Conservation (phyloP, 2,329 filamentous ascomycete species). For the Penicillium hordei region DNA sequence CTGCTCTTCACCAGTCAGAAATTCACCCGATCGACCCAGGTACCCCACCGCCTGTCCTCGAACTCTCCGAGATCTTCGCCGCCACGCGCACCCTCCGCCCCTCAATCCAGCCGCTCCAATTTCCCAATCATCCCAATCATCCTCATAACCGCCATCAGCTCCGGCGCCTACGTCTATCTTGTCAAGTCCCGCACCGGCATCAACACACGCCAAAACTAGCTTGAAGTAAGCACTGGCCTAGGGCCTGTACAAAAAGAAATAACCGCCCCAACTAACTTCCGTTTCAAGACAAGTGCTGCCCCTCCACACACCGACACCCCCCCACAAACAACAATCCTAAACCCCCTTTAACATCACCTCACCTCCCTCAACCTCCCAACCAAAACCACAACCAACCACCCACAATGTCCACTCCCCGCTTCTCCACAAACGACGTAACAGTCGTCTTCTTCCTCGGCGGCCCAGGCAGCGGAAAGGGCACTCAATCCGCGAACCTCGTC, state of each 20-base stretch:
- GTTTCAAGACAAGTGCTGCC: constrained; percentile 30
- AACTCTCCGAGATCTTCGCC: constrained; percentile 14
- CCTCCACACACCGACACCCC: constrained; percentile 37
- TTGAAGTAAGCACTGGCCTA: constrained; percentile 2
- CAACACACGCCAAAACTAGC: constrained; percentile 11
- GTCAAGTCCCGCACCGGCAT: constrained; percentile 48
- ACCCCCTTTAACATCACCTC: not conserved
- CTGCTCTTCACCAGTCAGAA: not conserved
- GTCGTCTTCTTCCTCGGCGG: constrained; percentile 96
- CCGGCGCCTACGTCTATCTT: constrained; percentile 52
- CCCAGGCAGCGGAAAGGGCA: constrained; percentile 93
- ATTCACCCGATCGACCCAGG: constrained; percentile 16
- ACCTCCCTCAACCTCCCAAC: not conserved
- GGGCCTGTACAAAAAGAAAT: not conserved
- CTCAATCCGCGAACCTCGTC: constrained; percentile 87
- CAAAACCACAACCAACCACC: not conserved
- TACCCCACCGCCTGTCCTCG: constrained; percentile 22
- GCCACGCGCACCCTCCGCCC: constrained; percentile 18
- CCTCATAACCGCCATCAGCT: constrained; percentile 49
- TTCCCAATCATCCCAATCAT: constrained; percentile 46
- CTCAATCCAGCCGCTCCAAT: constrained; percentile 35
- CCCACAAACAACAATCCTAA: constrained; percentile 47
- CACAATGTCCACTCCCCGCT: constrained; percentile 61
- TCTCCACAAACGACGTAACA: constrained; percentile 76
- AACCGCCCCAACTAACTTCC: constrained; percentile 1